These are phyloP conservation scores for Podospora comata DNA, from an alignment of 495 filamentous ascomycete species.

Conservation along the genomic window DNA sequence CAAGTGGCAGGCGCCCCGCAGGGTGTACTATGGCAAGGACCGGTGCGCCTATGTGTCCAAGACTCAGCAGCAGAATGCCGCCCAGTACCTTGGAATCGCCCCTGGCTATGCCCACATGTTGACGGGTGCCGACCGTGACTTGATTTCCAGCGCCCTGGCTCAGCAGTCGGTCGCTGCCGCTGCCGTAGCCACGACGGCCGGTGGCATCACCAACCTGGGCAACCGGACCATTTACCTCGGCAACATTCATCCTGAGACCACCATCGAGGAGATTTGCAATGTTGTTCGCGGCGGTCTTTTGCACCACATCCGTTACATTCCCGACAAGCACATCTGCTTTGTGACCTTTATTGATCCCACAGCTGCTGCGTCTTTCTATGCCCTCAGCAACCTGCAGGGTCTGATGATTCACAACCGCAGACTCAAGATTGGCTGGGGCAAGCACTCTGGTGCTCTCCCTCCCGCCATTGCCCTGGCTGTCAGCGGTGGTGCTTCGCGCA, in stretches of 20 bases:
- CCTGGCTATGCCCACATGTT: conserved; percentile 96
- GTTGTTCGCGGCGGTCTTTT: conserved; percentile 89
- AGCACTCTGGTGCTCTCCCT: conserved; percentile 95
- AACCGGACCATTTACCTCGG: conserved; percentile 97
- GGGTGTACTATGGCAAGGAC: conserved; percentile 98
- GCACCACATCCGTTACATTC: conserved; percentile 98
- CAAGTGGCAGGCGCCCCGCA: conserved; percentile 92
- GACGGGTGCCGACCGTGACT: conserved; percentile 89
- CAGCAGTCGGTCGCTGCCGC: conserved; percentile 97
- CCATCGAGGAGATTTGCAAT: conserved; percentile 97
- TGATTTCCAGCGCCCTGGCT: conserved; percentile 92
- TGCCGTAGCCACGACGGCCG: conserved; percentile 92
- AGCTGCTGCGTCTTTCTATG: conserved; percentile 96
- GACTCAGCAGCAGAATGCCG: conserved; percentile 98
- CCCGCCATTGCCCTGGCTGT: conserved; percentile 95
- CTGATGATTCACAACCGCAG: conserved; percentile 99
- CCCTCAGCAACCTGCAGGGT: conserved; percentile 92
- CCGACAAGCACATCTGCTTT: conserved; percentile 99
- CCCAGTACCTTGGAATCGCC: conserved; percentile 95
- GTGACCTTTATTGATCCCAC: conserved; percentile 99
- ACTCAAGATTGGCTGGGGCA: conserved; percentile 98
- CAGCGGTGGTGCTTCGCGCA: conserved; percentile 90
- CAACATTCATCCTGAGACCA: conserved; percentile 98
- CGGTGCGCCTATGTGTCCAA: conserved; percentile 98
- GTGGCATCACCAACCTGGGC: conserved; percentile 93